Percentiles rank a stretch among this genome's conserved stretches.
phyloP scores from a whole-genome alignment of 1,284 basidiomycete genomes.

The Microstroma glucosiphilum region DNA sequence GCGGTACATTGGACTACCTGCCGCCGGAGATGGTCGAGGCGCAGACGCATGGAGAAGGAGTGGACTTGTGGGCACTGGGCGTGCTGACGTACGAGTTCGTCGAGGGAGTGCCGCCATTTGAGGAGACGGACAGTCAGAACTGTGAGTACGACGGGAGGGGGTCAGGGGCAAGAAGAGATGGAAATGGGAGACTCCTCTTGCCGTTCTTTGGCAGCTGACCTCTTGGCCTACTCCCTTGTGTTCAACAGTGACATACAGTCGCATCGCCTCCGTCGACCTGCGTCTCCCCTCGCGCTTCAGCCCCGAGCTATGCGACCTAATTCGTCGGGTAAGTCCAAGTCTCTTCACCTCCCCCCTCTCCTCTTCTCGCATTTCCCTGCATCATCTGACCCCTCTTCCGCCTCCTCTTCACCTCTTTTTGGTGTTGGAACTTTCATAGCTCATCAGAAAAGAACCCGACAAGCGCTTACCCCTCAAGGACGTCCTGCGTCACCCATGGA shows the following conservation, averaged over 20 bases:
- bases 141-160: conserved; percentile 54
- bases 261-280: conserved; percentile 41
- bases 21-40: conserved; percentile 98
- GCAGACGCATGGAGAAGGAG: conserved; percentile 58
- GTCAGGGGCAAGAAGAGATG: conserved; percentile 6
- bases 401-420: background rate
- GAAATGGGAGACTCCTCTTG: conserved; percentile 7
- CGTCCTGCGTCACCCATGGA: conserved; percentile 86
- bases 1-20: conserved; percentile 92
- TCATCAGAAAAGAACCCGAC: conserved; percentile 78
- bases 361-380: background rate
- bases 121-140: conserved; percentile 64
- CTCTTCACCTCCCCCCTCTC: background rate
- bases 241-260: conserved; percentile 30
- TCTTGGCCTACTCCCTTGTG: background rate
- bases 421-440: conserved; percentile 61
- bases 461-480: conserved; percentile 73
- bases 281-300: conserved; percentile 38
- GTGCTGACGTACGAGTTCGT: conserved; percentile 94
- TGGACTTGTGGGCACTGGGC: conserved; percentile 94
- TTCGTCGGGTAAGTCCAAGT: conserved; percentile 21
- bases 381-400: background rate
- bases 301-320: conserved; percentile 32
- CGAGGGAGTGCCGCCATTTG: conserved; percentile 86
- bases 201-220: background rate